Evolutionary conservation across 2,329 filamentous ascomycete genomes (phyloP).

Genomic region (Calonectria naviculata): DNA sequence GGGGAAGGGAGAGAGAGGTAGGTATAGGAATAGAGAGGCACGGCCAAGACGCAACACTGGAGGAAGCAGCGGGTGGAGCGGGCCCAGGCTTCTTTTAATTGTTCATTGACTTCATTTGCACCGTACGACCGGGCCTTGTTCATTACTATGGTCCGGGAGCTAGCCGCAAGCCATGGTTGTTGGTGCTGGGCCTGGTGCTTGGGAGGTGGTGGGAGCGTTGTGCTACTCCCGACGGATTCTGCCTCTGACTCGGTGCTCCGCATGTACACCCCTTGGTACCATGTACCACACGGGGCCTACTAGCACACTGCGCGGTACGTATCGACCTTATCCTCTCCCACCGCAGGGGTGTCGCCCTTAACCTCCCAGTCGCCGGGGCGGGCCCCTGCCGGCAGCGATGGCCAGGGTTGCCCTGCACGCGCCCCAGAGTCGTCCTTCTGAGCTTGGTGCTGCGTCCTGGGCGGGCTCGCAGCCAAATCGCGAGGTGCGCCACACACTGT

Average conservation of each 20-base stretch:
- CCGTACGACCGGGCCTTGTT: slow-evolving; percentile 40
- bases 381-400: slow-evolving; percentile 5
- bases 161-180: slow-evolving; percentile 32
- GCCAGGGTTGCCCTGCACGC: not conserved
- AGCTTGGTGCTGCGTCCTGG: not conserved
- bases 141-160: slow-evolving; percentile 27
- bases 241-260: slow-evolving; percentile 18
- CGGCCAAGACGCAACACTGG: slow-evolving; percentile 21
- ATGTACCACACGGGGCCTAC: not conserved
- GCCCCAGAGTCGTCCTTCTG: slow-evolving; percentile 15
- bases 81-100: slow-evolving; percentile 38
- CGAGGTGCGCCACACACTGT: slow-evolving; percentile 6
- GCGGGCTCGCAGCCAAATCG: not conserved
- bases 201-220: slow-evolving; percentile 33
- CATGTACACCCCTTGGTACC: not conserved
- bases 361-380: slow-evolving; percentile 7
- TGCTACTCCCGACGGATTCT: slow-evolving; percentile 16
- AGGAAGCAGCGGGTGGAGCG: slow-evolving; percentile 32
- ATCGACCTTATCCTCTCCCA: not conserved
- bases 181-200: slow-evolving; percentile 33
- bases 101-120: slow-evolving; percentile 40
- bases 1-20: not conserved
- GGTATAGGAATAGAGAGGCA: slow-evolving; percentile 15
- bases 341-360: slow-evolving; percentile 1
- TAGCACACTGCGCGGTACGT: not conserved